Conservation (phyloP, 306 rosid genomes). For the Castanospermum australe region DNA sequence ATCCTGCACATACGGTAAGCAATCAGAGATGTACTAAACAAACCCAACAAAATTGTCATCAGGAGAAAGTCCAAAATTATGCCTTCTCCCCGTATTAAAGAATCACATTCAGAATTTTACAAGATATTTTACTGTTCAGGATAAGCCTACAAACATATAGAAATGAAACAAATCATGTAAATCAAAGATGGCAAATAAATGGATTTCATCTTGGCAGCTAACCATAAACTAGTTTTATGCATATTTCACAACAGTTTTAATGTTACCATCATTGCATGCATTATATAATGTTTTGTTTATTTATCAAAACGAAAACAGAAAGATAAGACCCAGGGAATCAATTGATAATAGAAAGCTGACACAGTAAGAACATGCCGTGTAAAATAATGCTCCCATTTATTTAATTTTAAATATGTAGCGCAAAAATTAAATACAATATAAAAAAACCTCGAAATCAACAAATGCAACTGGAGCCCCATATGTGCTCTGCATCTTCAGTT, state of each 20-base stretch:
- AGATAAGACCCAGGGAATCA: background rate
- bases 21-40: background rate
- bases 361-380: background rate
- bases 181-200: background rate
- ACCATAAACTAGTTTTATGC: background rate
- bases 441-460: slow-evolving; percentile 90
- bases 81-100: background rate
- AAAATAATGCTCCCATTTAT: background rate
- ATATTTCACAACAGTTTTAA: background rate
- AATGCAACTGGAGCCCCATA: slow-evolving; percentile 95
- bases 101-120: background rate
- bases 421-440: slow-evolving; percentile 2
- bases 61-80: too few relatives aligned
- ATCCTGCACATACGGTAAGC: slow-evolving; percentile 54
- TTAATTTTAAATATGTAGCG: background rate
- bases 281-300: background rate
- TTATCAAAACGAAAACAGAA: background rate
- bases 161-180: background rate
- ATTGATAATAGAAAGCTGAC: slow-evolving; percentile 1
- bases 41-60: too few relatives aligned
- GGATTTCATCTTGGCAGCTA: background rate
- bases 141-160: background rate
- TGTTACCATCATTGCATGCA: slow-evolving; percentile 15
- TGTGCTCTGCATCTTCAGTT: slow-evolving; percentile 93
- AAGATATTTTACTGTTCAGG: background rate